These are phyloP conservation scores for Falciphora oryzae DNA, from an alignment of 2,329 filamentous ascomycete species.

Conservation along the genomic window DNA sequence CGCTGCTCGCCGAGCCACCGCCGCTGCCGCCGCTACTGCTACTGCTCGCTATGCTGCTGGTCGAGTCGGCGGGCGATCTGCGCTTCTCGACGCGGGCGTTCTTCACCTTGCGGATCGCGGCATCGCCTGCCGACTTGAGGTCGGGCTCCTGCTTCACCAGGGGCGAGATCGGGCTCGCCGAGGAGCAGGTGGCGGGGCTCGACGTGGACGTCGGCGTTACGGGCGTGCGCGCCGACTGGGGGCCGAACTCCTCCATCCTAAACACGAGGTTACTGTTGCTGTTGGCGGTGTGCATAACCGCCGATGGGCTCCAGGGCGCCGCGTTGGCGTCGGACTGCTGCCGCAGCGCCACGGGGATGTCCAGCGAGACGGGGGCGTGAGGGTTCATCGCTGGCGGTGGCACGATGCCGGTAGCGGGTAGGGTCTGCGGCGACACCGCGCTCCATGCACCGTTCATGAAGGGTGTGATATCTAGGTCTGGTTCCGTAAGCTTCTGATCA, in stretches of 20 bases:
- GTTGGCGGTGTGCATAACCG: neutral
- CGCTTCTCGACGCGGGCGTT: slow-evolving; percentile 7
- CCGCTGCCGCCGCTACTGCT: slow-evolving; percentile 14
- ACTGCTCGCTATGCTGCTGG: slow-evolving; percentile 21
- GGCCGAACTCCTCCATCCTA: slow-evolving; percentile 5
- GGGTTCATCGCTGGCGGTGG: neutral
- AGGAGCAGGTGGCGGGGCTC: slow-evolving; percentile 4
- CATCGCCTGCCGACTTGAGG: neutral
- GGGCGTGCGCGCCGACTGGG: slow-evolving; percentile 3
- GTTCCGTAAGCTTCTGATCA: neutral
- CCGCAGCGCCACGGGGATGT: slow-evolving; percentile 1
- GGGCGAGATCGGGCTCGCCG: slow-evolving; percentile 21
- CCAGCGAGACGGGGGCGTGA: neutral
- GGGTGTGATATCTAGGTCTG: neutral
- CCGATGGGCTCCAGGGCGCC: slow-evolving; percentile 5
- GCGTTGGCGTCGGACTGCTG: slow-evolving; percentile 5
- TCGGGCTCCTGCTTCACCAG: slow-evolving; percentile 19
- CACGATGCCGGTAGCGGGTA: neutral
- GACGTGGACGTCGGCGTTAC: neutral
- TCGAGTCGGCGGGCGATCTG: slow-evolving; percentile 17
- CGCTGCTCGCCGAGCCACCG: slow-evolving; percentile 13
- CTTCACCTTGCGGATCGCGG: slow-evolving; percentile 6
- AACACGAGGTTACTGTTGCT: neutral
- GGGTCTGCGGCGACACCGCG: neutral
- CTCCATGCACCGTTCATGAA: neutral